phyloP scores from a whole-genome alignment of 192 early-diverging fungal species.

The Backusella tarrabulga region DNA sequence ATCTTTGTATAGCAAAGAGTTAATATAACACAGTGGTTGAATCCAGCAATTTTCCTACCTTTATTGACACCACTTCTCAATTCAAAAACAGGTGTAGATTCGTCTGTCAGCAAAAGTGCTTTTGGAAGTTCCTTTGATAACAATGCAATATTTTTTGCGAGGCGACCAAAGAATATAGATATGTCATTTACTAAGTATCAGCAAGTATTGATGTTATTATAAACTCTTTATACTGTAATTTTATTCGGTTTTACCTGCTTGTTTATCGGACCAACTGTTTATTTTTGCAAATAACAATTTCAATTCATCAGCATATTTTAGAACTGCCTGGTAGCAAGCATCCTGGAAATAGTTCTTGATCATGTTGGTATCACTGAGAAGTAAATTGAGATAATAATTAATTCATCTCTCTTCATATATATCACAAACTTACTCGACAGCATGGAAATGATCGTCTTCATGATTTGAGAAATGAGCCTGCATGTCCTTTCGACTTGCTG shows the following conservation, averaged over 20 bases:
- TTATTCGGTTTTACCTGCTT: not conserved
- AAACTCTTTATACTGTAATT: not conserved
- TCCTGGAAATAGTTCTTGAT: constrained; percentile 12
- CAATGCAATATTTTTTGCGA: constrained; percentile 26
- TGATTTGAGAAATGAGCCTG: not conserved
- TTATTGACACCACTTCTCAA: constrained; percentile 22
- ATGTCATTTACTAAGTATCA: constrained; percentile 7
- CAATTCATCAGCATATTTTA: not conserved
- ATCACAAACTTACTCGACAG: not conserved
- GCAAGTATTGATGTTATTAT: not conserved
- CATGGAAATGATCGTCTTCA: constrained; percentile 6
- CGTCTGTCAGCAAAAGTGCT: not conserved
- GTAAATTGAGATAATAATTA: not conserved
- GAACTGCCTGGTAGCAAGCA: not conserved
- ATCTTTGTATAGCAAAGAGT: constrained; percentile 31
- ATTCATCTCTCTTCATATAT: not conserved
- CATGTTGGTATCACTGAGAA: not conserved
- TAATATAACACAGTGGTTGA: not conserved
- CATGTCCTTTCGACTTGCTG: constrained; percentile 1
- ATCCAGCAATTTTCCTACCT: not conserved
- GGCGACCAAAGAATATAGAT: constrained; percentile 8
- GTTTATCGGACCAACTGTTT: not conserved
- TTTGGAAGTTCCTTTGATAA: constrained; percentile 24
- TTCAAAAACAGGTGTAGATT: not conserved
- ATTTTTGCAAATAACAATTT: constrained; percentile 1